Evolutionary conservation across 1,284 basidiomycete species (phyloP), one percentile per base, ranked within the genome.

Genomic region (Apiotrichum domesticum): DNA sequence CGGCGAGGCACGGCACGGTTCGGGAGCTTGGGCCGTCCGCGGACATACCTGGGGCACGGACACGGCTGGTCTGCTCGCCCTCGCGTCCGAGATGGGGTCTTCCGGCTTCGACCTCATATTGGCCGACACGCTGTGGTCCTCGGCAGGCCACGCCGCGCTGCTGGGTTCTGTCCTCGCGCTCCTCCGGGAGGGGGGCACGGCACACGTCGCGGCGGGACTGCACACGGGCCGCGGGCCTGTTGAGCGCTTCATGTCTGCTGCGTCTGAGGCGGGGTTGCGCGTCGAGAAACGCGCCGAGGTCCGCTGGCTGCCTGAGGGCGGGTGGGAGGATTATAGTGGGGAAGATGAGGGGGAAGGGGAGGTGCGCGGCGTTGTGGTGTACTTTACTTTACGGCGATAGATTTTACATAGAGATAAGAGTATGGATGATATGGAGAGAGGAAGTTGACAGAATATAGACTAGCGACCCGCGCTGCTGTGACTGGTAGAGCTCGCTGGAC

Each of bases 221-320:
- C 75, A 77, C 62, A 74, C 74, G 3, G 74, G 75, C 32, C 65
- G 69, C 35, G 70, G 71, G 8, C 72, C 73, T 4, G 58, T 72
- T 1, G 64, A 70, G 11, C 65, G 73, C 11, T 77, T 76, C 60
- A 47, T 65, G 21, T 37, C 3, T 1, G 55, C 58, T 29, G 74
- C 68, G 1, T 34, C 45, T 32, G 48, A n/a, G 3, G n/a, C 57
- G 9, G 67, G 68, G 0, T 65, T 64, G 3, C 35, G 41, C 37
- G 59, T 72, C 0, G 42, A 35, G 9, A 41, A 56, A 8, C 34
- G 55, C 14, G 35, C 50, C 11, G 69, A 72, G 49, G 68, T 71
- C 14, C 48, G 60, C 29, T 73, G 72, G 69, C 56, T 54, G 15
- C 52, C 48, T 1, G 64, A 58, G 5, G 69, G 71, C 11, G 64